Evolutionary conservation across 1,284 basidiomycete genomes (phyloP), one percentile per base, ranked within the genome.

Genomic region (Grifola frondosa): DNA sequence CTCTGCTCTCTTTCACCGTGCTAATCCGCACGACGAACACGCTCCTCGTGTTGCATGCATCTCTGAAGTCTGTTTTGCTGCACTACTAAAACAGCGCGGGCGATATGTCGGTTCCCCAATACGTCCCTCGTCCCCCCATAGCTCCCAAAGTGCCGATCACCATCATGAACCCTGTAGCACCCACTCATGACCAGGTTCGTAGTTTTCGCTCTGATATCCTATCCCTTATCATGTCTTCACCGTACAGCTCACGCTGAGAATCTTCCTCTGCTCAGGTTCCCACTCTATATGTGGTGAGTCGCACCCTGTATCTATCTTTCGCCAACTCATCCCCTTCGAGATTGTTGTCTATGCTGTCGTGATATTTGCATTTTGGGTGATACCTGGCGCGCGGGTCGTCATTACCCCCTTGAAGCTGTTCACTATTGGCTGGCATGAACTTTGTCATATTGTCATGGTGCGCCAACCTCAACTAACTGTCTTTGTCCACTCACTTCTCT

Each of bases 391-490:
- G 28, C 74, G 87, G 41, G 76, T 80, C 52, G 56, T 87, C 64
- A 88, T 90, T 56, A 88, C 80, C 56, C 88, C 88, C 6, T 71
- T 91, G 53, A 91, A 91, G 62, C 69, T 91, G 20, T 84, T 91
- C 58, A 87, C 87, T 38, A 89, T 91, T 50, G 88, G 88, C 29
- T 87, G 79, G 77, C 88, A 91, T 58, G 88, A 91, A 59, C 69
- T 90, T n/a, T 91, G 84, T 59, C 88, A 91, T 61, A 84, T 89
- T 60, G 70, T 74, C 42, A 77, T 80, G 36, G 88, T 89, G 53
- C 46, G n/a, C n/a, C n/a, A n/a, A n/a, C n/a, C n/a, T n/a, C n/a
- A n/a, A n/a, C n/a, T n/a, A n/a, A n/a, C n/a, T n/a, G 83, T 69
- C 40, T 29, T 9, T 25, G 17, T 46, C 34, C 30, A 43, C 28